A percentile compares a stretch with the other conserved stretches of the same genome.
Evolutionary conservation across 2,329 filamentous ascomycete species (phyloP).

Genomic region (Arthrobotrys musiformis): DNA sequence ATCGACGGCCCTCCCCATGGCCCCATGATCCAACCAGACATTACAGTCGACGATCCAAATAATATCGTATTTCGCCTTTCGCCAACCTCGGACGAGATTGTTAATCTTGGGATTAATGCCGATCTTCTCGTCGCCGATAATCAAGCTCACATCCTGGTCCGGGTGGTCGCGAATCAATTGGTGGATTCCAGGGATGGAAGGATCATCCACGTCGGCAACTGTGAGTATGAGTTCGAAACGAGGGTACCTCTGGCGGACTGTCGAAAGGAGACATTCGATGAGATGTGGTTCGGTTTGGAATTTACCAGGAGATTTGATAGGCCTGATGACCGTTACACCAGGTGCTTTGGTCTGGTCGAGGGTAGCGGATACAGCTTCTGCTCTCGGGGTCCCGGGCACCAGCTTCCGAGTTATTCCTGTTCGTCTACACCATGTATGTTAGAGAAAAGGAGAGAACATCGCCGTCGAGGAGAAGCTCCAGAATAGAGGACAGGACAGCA

Average conservation of each 20-base stretch:
- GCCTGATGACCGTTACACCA: constrained; percentile 85
- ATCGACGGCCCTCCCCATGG: constrained; percentile 88
- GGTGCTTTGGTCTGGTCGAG: constrained; percentile 59
- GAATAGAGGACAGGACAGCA: background rate
- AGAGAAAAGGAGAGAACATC: background rate
- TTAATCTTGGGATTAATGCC: constrained; percentile 99
- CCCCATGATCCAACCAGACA: constrained; percentile 84
- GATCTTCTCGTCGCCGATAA: constrained; percentile 84
- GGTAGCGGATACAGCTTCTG: constrained; percentile 38
- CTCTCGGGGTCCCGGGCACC: constrained; percentile 28
- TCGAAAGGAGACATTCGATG: constrained; percentile 90
- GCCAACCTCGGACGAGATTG: constrained; percentile 92
- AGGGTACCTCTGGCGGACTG: constrained; percentile 85
- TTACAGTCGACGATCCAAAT: constrained; percentile 98
- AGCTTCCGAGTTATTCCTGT: constrained; percentile 37
- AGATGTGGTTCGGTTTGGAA: constrained; percentile 75
- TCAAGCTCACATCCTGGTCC: constrained; percentile 74
- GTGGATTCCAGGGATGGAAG: constrained; percentile 78
- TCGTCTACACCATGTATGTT: constrained; percentile 32
- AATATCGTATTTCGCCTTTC: constrained; percentile 86
- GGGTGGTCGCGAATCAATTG: constrained; percentile 79
- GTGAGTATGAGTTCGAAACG: constrained; percentile 73
- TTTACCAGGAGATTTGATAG: constrained; percentile 79
- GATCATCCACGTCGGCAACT: constrained; percentile 77
- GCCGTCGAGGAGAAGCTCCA: constrained; percentile 1